These are phyloP conservation scores for Graphilbum ipis-grandicollis DNA, from an alignment of 2,329 filamentous ascomycete genomes.

Conservation along the genomic window DNA sequence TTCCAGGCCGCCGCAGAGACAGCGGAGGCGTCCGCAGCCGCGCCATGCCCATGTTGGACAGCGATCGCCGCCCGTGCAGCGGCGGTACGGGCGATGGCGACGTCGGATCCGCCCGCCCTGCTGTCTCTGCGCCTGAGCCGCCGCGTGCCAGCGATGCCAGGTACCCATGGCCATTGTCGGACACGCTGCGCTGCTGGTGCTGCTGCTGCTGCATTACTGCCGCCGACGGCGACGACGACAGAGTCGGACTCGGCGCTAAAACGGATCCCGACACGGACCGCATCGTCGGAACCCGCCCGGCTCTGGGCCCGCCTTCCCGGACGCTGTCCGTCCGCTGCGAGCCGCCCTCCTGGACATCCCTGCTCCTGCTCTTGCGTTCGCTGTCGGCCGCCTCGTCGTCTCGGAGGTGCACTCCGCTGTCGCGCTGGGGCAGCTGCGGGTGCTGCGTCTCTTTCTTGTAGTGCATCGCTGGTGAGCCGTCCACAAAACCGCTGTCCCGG, in stretches of 20 bases:
- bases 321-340: no score
- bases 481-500: constrained; percentile 31
- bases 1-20: constrained; percentile 44
- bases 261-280: constrained; percentile 2
- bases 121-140: no score
- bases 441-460: constrained; percentile 40
- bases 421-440: background rate
- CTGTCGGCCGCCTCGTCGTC: background rate
- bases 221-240: background rate
- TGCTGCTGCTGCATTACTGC: no score
- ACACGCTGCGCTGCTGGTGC: constrained; percentile 5
- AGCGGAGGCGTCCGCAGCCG: constrained; percentile 34
- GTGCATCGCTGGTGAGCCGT: constrained; percentile 13
- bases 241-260: background rate
- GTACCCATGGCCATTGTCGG: constrained; percentile 6
- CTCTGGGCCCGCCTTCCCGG: no score
- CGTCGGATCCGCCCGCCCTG: background rate
- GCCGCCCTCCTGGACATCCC: background rate
- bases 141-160: background rate
- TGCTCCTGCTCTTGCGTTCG: background rate
- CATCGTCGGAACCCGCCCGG: no score
- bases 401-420: background rate
- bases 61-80: constrained; percentile 16
- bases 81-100: constrained; percentile 2
- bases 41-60: constrained; percentile 36